Evolutionary conservation across 1,284 basidiomycete genomes (phyloP).

Genomic region (Apiotrichum porosum): DNA sequence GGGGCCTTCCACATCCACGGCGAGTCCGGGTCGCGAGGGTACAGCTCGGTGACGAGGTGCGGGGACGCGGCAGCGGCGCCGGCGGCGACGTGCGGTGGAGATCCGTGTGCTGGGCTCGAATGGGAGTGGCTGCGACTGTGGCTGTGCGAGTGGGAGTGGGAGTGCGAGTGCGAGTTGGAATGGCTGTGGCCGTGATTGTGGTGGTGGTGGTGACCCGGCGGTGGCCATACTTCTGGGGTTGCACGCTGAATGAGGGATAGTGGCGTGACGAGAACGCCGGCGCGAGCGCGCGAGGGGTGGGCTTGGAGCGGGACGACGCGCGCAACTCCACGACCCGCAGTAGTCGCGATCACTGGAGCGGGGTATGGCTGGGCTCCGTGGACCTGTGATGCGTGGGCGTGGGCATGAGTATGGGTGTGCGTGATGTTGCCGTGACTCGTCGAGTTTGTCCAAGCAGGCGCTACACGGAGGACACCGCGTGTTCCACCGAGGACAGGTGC

Average conservation of each 20-base stretch:
- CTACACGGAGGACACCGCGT: constrained; percentile 15
- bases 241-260: constrained; percentile 10
- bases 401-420: background rate
- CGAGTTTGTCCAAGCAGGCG: constrained; percentile 20
- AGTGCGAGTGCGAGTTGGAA: no score
- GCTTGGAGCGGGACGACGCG: background rate
- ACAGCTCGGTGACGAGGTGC: constrained; percentile 23
- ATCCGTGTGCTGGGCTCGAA: no score
- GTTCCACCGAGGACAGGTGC: constrained; percentile 16
- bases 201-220: constrained; percentile 3
- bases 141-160: no score
- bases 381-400: background rate
- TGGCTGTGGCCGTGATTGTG: no score
- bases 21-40: constrained; percentile 30
- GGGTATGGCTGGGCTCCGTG: constrained; percentile 1
- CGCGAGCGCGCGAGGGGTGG: background rate
- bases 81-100: background rate
- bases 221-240: constrained; percentile 25
- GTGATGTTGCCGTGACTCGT: background rate
- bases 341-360: background rate
- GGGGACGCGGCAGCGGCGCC: constrained; percentile 4
- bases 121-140: no score
- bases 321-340: background rate
- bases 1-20: constrained; percentile 11
- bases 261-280: background rate